Base-by-base conservation (phyloP, 2,329 filamentous ascomycete genomes). In the Myriosclerotinia scirpicola region DNA sequence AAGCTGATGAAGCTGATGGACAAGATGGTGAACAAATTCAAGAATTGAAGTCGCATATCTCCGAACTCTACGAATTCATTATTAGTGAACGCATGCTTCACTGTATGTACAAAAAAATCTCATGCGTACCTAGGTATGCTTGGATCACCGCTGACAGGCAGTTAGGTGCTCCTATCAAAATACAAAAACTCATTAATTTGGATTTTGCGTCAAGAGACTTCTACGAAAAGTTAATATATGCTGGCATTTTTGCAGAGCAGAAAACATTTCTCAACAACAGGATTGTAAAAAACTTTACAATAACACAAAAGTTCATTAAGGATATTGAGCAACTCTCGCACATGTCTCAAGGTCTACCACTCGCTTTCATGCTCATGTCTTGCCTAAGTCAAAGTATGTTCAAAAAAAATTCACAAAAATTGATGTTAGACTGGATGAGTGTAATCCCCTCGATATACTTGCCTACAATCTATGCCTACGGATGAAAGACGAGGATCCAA, bases 121-220 rank as follows among this genome's bases (percentile, higher is more conserved):
- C 22, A 14, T 5, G 17, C 12, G 7, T 14, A n/a, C n/a, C n/a
- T n/a, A n/a, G n/a, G n/a, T n/a, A 50, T 40, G 11, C 12, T 22
- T 12, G 11, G 5, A 26, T 8, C n/a, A 26, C 34, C 8, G 17
- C 59, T 52, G 34, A 52, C 8, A 8, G 4, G n/a, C 22, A 38
- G 26, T 61, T 20, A 52, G 59, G 34, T 38, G 59, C 44, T 9
- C 59, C 59, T 52, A 20, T 52, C 8, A 52, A 50, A 2, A 50
- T 61, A 11, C 44, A 38, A 12, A 9, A 38, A 26, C 30, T 30
- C 30, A 40, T 61, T 14, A 50, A 61, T 26, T 4, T 30, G n/a
- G 44, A 61, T 26, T 26, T 8, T 40, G 34, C 20, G 8, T 61
- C 34, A 12, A 61, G n/a, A 38, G 34, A 52, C 8, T 61, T 52